Base-by-base conservation (phyloP, 805 yeast species). In the Metschnikowia proteae region DNA sequence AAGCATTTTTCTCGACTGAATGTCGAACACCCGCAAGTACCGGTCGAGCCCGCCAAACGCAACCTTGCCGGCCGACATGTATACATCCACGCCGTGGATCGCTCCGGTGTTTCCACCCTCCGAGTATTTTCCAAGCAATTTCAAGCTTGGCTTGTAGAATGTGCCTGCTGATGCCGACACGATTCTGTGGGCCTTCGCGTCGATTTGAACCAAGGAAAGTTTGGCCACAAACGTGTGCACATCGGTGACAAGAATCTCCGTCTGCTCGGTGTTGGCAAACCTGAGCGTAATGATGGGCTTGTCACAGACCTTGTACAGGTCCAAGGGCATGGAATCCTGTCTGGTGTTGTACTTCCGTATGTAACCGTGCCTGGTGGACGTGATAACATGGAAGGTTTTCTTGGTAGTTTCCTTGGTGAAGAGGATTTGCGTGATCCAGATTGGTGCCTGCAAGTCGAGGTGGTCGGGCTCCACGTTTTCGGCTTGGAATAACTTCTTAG, bases 21-120 rank as follows among this genome's bases (percentile, higher is more conserved):
- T 62, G 51, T 89, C 85, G 65, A 79, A 92, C 3, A 87, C 88
- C 50, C 97, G 78, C 27, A 88, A 74, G 59, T 89, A 92, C 59
- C 96, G 76, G 61, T 94, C 99, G 23, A 91, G 75, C 0, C 97
- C 96, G 38, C 96, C 97, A 17, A 88, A 75, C 2, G 83, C 82
- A 6, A 91, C 60, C 28, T 84, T 61, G 7, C 74, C 73, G 4
- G 70, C 67, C 8, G 70, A 65, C 8, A 51, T 49, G 9, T 48
- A 48, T 3, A 78, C 67, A 49, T 73, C 75, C 39, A 86, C 82
- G 1, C 90, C 84, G 49, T 95, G 91, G 25, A 83, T 84, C 8
- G 89, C 81, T 23, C 94, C 96, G 34, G 83, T 80, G 52, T 71
- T 71, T 1, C 71, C 70, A 9, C 76, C 76, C 48, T 63, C 70